These are phyloP conservation scores for Dendrostoma leiphaemia DNA, from an alignment of 2,329 filamentous ascomycete genomes.

Conservation along the genomic window DNA sequence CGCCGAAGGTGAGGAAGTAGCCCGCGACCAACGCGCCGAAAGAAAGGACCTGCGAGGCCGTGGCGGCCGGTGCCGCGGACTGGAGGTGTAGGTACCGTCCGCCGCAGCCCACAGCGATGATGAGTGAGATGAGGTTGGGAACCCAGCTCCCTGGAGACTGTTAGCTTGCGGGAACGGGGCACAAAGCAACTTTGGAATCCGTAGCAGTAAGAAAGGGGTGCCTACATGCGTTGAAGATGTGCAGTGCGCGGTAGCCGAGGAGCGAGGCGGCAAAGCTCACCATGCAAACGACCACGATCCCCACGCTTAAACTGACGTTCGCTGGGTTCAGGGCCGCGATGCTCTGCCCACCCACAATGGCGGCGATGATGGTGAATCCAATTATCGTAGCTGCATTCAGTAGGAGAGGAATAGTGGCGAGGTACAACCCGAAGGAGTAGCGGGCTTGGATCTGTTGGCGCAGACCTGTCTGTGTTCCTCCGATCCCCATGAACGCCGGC, in stretches of 20 bases:
- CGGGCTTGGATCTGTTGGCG: conserved; percentile 60
- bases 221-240: conserved; percentile 55
- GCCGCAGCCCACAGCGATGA: conserved; percentile 52
- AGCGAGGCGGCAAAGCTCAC: conserved; percentile 53
- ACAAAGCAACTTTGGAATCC: too few relatives aligned
- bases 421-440: conserved; percentile 56
- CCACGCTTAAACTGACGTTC: conserved; percentile 49
- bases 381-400: conserved; percentile 57
- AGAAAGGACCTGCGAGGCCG: conserved; percentile 37
- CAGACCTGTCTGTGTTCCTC: conserved; percentile 55
- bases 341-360: conserved; percentile 54
- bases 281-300: conserved; percentile 55
- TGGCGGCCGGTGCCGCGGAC: conserved; percentile 35
- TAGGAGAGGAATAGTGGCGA: conserved; percentile 49
- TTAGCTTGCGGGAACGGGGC: too few relatives aligned
- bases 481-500: conserved; percentile 53
- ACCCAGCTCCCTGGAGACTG: too few relatives aligned
- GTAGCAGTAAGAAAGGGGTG: too few relatives aligned
- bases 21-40: conserved; percentile 48
- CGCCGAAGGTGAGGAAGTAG: conserved; percentile 51
- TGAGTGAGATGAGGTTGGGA: conserved; percentile 49
- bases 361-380: conserved; percentile 56
- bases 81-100: conserved; percentile 48
- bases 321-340: conserved; percentile 46
- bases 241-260: conserved; percentile 52